Percentiles rank a stretch among this genome's conserved stretches.
Conservation (phyloP, 2,329 filamentous ascomycete genomes). For the Penicillium sp. region DNA sequence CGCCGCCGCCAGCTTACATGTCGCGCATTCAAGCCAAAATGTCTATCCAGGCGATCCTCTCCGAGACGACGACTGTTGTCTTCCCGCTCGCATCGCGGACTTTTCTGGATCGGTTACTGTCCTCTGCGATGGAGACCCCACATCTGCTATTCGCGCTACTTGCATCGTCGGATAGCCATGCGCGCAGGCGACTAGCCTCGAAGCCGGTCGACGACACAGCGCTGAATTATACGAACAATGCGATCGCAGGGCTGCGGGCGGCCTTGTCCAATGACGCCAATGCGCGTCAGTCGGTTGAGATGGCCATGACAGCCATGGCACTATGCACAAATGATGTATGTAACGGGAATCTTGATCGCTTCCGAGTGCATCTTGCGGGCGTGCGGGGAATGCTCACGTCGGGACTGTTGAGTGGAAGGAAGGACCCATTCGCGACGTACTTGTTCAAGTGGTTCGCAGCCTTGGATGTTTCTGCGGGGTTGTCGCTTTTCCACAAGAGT, state of each 20-base stretch:
- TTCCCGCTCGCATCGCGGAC: conserved; percentile 33
- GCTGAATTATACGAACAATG: background rate
- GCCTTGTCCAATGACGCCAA: background rate
- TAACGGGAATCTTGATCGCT: conserved; percentile 35
- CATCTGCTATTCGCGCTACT: background rate
- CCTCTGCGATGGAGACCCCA: background rate
- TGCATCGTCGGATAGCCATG: background rate
- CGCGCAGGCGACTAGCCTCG: background rate
- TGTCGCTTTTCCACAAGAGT: conserved; percentile 25
- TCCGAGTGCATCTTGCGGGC: conserved; percentile 33
- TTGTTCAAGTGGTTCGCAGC: conserved; percentile 38
- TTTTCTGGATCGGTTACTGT: conserved; percentile 15
- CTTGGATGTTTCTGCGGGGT: conserved; percentile 32
- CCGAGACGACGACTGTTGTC: conserved; percentile 32
- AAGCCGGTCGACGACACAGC: background rate
- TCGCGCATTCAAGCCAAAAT: conserved; percentile 22
- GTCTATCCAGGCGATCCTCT: conserved; percentile 32
- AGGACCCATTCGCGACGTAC: conserved; percentile 26
- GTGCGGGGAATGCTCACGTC: background rate
- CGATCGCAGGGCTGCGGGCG: background rate
- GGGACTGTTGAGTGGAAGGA: conserved; percentile 20
- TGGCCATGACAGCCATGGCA: conserved; percentile 32
- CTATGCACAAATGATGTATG: conserved; percentile 42
- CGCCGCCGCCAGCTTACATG: background rate
- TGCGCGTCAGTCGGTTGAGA: background rate